phyloP scores from a whole-genome alignment of 2,329 filamentous ascomycete genomes.

The Aspergillus neoniger region DNA sequence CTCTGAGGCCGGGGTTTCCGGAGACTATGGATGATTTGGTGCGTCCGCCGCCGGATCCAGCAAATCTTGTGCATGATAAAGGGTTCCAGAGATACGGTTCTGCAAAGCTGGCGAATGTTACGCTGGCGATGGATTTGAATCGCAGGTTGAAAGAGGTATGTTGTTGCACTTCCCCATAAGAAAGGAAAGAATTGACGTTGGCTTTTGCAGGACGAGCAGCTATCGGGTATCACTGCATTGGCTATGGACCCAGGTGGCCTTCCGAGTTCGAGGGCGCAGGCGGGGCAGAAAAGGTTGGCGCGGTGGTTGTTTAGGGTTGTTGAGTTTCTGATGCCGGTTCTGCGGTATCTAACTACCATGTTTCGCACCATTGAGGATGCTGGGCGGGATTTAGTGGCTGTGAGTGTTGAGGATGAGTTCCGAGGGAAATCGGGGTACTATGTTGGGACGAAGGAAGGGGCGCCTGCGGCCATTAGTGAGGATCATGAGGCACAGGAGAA shows the following conservation, averaged over 20 bases:
- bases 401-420: conserved; percentile 19
- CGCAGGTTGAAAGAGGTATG: conserved; percentile 31
- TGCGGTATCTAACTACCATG: conserved; percentile 17
- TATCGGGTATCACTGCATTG: conserved; percentile 31
- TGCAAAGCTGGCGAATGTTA: conserved; percentile 46
- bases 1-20: conserved; percentile 39
- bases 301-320: conserved; percentile 13
- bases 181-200: background rate
- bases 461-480: conserved; percentile 1
- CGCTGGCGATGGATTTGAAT: conserved; percentile 47
- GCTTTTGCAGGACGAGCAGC: conserved; percentile 24
- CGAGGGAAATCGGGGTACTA: conserved; percentile 20
- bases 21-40: conserved; percentile 41
- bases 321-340: conserved; percentile 21
- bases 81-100: conserved; percentile 50
- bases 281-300: conserved; percentile 15
- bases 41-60: conserved; percentile 34
- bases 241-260: conserved; percentile 40
- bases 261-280: conserved; percentile 21
- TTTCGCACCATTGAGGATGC: conserved; percentile 22
- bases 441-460: conserved; percentile 10
- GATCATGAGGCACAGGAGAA: conserved; percentile 10
- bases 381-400: conserved; percentile 19
- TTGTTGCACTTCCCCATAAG: too few relatives aligned
- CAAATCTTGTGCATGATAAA: conserved; percentile 36